Conservation (phyloP, 225 moss, liverwort and hornwort species). For the Pseudisothecium myosuroides region DNA sequence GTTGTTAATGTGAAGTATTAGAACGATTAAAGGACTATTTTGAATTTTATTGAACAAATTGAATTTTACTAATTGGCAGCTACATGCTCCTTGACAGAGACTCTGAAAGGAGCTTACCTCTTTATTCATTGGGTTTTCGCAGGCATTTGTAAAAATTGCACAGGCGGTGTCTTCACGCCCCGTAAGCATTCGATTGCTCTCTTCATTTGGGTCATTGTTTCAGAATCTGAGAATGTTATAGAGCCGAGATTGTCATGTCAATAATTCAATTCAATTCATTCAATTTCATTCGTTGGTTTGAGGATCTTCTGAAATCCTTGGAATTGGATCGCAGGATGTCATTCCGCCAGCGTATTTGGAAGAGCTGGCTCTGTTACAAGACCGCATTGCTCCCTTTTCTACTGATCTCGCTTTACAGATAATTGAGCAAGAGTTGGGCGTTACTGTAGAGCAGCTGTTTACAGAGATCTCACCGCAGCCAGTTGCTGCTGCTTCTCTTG, state of each 20-base stretch:
- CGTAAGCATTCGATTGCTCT: slow-evolving; percentile 23
- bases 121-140: background rate
- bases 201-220: background rate
- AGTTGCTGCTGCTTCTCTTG: slow-evolving; percentile 90
- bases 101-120: background rate
- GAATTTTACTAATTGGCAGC: background rate
- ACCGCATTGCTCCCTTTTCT: slow-evolving; percentile 94
- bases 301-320: background rate
- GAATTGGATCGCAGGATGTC: slow-evolving; percentile 59
- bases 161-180: slow-evolving; percentile 87
- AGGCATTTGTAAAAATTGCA: slow-evolving; percentile 94
- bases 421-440: slow-evolving; percentile 84
- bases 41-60: background rate
- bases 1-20: background rate
- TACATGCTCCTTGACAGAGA: background rate
- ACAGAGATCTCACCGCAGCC: slow-evolving; percentile 92
- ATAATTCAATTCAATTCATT: background rate
- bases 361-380: slow-evolving; percentile 76
- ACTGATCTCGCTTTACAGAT: slow-evolving; percentile 67
- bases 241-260: background rate
- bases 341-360: slow-evolving; percentile 82
- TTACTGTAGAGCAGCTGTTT: slow-evolving; percentile 70
- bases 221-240: background rate
- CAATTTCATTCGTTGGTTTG: background rate
- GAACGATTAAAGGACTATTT: background rate